Evolutionary conservation across 2,329 filamentous ascomycete species (phyloP).

Genomic region (Lanzia echinophila): DNA sequence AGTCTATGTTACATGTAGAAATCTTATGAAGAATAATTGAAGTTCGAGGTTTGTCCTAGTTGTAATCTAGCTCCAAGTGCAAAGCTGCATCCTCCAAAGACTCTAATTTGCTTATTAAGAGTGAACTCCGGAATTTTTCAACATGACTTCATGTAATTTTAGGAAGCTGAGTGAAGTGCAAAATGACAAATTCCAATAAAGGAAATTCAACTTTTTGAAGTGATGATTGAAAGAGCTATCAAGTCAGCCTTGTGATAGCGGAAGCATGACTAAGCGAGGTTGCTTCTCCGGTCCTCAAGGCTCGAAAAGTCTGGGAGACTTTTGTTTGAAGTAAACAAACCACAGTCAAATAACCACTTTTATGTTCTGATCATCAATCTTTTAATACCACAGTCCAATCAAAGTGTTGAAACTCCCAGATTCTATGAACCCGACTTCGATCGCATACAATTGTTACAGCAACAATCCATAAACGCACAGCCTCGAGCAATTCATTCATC

Average conservation of each 20-base stretch:
- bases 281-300: neutral
- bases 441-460: neutral
- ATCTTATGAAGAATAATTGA: neutral
- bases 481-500: conserved; percentile 3
- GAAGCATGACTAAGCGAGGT: neutral
- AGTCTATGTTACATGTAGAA: neutral
- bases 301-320: neutral
- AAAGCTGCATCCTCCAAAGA: too few species aligned
- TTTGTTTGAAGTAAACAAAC: neutral
- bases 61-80: neutral
- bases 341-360: neutral
- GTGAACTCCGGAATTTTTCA: too few species aligned
- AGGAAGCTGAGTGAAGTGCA: too few species aligned
- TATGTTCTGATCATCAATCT: neutral
- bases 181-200: neutral
- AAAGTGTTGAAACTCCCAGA: neutral
- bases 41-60: neutral
- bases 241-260: neutral
- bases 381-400: neutral
- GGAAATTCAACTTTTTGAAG: neutral
- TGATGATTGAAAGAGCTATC: neutral
- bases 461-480: neutral
- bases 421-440: neutral
- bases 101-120: too few species aligned
- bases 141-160: too few species aligned